phyloP scores from a whole-genome alignment of 1,284 basidiomycete species.

The Microbotryomycetes sp. region DNA sequence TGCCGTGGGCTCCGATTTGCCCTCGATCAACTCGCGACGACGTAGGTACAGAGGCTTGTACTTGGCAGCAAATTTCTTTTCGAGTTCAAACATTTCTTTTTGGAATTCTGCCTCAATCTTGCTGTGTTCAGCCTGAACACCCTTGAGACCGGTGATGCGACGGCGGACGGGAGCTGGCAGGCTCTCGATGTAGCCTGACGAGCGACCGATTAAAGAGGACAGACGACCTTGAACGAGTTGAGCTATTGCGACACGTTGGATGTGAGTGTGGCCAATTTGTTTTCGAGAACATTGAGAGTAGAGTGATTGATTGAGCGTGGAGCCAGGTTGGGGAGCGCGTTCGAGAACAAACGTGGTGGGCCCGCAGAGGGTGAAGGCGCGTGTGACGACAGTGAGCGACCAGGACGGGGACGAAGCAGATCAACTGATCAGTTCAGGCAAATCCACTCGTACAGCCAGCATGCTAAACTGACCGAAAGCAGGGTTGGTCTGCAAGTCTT shows the following conservation, averaged over 20 bases:
- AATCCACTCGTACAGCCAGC: too few relatives aligned
- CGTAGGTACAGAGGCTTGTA: slow-evolving; percentile 84
- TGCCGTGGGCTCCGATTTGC: slow-evolving; percentile 63
- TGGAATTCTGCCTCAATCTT: slow-evolving; percentile 95
- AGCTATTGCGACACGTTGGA: slow-evolving; percentile 12
- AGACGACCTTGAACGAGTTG: slow-evolving; percentile 48
- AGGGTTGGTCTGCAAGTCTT: slow-evolving; percentile 30
- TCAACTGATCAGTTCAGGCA: too few relatives aligned
- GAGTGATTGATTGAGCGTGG: neutral
- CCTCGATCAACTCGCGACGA: slow-evolving; percentile 74
- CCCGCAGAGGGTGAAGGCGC: neutral
- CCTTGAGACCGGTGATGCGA: slow-evolving; percentile 87
- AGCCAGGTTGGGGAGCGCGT: neutral
- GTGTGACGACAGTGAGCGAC: neutral
- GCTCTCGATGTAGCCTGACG: slow-evolving; percentile 79
- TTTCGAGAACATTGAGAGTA: too few relatives aligned
- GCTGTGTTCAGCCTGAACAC: slow-evolving; percentile 85
- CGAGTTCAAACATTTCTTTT: slow-evolving; percentile 88
- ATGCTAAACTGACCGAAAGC: slow-evolving; percentile 26
- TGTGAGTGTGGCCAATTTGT: too few relatives aligned
- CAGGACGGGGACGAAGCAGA: neutral
- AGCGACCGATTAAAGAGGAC: slow-evolving; percentile 63
- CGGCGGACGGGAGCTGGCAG: slow-evolving; percentile 75
- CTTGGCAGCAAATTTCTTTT: slow-evolving; percentile 90
- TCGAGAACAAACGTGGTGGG: neutral